Conservation (phyloP, 805 yeast species). For the Candida nitratophila region DNA sequence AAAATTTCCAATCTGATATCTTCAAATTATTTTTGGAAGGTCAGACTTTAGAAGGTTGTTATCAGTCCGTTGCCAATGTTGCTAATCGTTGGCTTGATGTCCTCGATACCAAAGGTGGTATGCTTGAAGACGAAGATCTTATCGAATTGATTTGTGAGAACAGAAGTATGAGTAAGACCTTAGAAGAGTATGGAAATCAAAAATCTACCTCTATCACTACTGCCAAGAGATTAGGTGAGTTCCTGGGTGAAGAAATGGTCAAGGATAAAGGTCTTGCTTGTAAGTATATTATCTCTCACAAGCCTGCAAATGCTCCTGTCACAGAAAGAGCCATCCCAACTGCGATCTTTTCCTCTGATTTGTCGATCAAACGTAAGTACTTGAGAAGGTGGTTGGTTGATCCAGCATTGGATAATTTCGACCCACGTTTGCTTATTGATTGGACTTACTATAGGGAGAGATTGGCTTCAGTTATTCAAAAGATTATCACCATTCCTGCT, state of each 20-base stretch:
- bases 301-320: conserved; percentile 81
- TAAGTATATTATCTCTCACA: conserved; percentile 81
- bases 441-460: conserved; percentile 93
- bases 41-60: conserved; percentile 67
- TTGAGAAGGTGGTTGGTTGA: conserved; percentile 85
- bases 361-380: conserved; percentile 59
- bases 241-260: conserved; percentile 93
- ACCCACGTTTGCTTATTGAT: conserved; percentile 83
- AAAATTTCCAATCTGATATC: conserved; percentile 91
- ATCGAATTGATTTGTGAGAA: conserved; percentile 94
- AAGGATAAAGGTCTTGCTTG: conserved; percentile 95
- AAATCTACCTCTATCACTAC: conserved; percentile 96
- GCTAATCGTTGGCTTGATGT: conserved; percentile 97
- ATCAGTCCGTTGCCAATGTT: conserved; percentile 81
- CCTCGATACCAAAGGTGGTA: conserved; percentile 75
- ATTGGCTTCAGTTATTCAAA: conserved; percentile 86
- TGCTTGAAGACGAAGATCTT: conserved; percentile 88
- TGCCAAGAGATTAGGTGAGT: conserved; percentile 88
- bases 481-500: conserved; percentile 95
- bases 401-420: conserved; percentile 67
- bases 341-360: conserved; percentile 85
- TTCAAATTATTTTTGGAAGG: conserved; percentile 91
- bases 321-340: conserved; percentile 97
- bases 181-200: conserved; percentile 82
- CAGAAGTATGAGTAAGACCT: conserved; percentile 87